A percentile compares a stretch with the other conserved stretches of the same genome.
Evolutionary conservation across 208 protist genomes (phyloP).

Genomic region (Hexamita inflata): DNA sequence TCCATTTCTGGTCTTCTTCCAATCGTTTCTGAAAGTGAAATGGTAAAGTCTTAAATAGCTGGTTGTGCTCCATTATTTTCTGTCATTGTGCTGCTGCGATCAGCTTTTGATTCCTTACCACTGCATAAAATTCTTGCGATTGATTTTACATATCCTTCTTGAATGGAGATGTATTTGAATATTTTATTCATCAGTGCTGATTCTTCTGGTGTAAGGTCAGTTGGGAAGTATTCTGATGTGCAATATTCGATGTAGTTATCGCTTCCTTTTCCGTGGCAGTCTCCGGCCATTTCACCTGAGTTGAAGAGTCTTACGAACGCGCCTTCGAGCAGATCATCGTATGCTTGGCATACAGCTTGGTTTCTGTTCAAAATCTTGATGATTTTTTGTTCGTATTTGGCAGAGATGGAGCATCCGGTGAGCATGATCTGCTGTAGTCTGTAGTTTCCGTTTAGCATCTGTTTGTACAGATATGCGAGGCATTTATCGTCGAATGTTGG

Average conservation of each 20-base stretch:
- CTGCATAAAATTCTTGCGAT: background rate
- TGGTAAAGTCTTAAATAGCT: background rate
- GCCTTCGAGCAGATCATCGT: background rate
- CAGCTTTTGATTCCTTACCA: no score
- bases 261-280: background rate
- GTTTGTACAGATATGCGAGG: background rate
- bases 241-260: background rate
- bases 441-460: background rate
- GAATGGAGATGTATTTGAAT: background rate
- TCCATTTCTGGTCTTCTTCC: slow-evolving; percentile 4
- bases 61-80: no score
- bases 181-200: background rate
- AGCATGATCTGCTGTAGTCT: background rate
- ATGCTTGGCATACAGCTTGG: background rate
- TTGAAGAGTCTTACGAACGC: background rate
- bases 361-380: background rate
- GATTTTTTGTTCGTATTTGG: background rate
- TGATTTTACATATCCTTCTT: background rate
- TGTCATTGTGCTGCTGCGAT: no score
- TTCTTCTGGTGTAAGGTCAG: background rate
- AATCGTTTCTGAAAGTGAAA: background rate
- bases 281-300: background rate
- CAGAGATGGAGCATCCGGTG: background rate
- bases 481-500: background rate
- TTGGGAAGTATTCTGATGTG: background rate